Evolutionary conservation across 192 early-diverging fungal species (phyloP), one percentile per base, ranked within the genome.

Genomic region (Coemansia sp.): DNA sequence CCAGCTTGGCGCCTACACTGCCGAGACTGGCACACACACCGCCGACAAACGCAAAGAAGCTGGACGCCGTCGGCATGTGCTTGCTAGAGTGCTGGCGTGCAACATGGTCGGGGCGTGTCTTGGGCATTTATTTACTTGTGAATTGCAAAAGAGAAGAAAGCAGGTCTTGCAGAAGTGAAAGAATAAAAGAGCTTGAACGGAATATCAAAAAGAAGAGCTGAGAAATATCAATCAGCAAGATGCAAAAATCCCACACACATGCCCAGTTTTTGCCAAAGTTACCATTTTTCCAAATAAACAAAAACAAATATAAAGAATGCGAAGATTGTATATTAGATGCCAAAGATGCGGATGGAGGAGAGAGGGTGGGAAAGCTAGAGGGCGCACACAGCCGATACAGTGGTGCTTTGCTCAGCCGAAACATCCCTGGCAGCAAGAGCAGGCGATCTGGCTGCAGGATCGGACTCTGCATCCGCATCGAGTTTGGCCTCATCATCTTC

Each of bases 1-100:
- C 87, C 18, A 94, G 83, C 62, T 95, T 95, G 58, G 90, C 90
- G 83, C 88, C 90, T 23, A 94, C 87, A 12, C 91, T 93, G 33
- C 92, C 86, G 20, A 90, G 74, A 39, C 91, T 84, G 0, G 91
- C 94, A 72, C 91, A 87, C 2, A 84, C 66, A 4, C 94, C 94
- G 23, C 89, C 89, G 7, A 88, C 48, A 3, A 75, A 49, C 13
- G 78, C 78, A 26, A 75, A 81, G 7, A 81, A 61, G 30, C 40
- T 70, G 51, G 78, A 75, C 1, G 73, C 64, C n/a, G 66, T 37
- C 10, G 51, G 66, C 29, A 71, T 29, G 49, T 65, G 56, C 26
- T 34, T 56, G 72, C 67, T 74, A 7, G 68, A 64, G 49, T 53
- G 64, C 65, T 77, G 64, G 42, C 68, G 39, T 52, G 45, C 52